Percentiles rank a stretch among this genome's conserved stretches.
Evolutionary conservation across 805 yeast genomes (phyloP).

Genomic region (Jamesozyma jinghongensis): DNA sequence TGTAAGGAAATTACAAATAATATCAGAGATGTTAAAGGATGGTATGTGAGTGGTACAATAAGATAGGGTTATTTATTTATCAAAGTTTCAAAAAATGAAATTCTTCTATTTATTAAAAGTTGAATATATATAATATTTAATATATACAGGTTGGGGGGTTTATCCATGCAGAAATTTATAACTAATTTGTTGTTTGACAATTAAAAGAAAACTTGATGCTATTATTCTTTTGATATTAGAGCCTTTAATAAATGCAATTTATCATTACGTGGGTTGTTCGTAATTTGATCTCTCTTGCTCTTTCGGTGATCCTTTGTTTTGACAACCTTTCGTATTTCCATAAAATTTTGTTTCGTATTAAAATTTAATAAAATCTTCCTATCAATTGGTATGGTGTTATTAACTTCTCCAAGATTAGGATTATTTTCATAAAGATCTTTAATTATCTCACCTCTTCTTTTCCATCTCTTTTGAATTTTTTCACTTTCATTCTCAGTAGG

Average conservation of each 20-base stretch:
- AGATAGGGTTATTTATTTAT: not conserved
- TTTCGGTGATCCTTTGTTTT: not conserved
- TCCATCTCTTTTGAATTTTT: constrained; percentile 44
- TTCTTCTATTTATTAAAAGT: not conserved
- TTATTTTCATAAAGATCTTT: constrained; percentile 16
- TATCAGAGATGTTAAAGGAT: constrained; percentile 35
- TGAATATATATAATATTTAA: constrained; percentile 1
- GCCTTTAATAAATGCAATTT: constrained; percentile 1
- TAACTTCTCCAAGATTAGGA: no score
- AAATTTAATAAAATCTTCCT: not conserved
- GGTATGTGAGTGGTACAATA: constrained; percentile 33
- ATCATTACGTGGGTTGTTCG: not conserved
- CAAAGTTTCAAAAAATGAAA: no score
- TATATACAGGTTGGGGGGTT: constrained; percentile 1
- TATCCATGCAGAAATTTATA: not conserved
- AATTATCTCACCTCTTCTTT: constrained; percentile 36
- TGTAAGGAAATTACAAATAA: constrained; percentile 19
- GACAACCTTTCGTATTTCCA: not conserved
- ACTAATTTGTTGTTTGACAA: no score
- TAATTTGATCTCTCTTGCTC: not conserved
- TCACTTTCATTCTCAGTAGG: constrained; percentile 50
- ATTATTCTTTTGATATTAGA: not conserved
- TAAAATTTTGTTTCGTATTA: not conserved
- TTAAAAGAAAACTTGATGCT: no score
- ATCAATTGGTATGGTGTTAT: not conserved